Conservation (phyloP, 2,329 filamentous ascomycete genomes). For the Pyrenochaeta sp. region DNA sequence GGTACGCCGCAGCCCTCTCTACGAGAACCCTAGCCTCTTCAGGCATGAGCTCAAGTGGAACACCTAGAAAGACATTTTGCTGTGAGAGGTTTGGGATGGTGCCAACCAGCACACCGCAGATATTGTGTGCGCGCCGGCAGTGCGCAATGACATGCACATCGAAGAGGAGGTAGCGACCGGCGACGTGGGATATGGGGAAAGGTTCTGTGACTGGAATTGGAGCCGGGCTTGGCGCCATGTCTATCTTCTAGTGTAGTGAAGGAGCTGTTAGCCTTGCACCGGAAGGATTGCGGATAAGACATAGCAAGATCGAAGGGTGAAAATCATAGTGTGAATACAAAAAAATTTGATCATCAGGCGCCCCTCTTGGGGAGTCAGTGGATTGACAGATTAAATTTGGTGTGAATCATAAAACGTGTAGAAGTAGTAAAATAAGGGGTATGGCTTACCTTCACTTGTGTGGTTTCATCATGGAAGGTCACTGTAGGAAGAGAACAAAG, state of each 20-base stretch:
- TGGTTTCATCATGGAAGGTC: constrained; percentile 43
- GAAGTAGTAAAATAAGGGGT: constrained; percentile 1
- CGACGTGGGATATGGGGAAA: constrained; percentile 82
- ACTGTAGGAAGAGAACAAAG: constrained; percentile 20
- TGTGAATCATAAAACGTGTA: constrained; percentile 65
- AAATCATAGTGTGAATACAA: constrained; percentile 53
- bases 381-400: constrained; percentile 80
- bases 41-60: constrained; percentile 88
- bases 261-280: constrained; percentile 28
- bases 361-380: constrained; percentile 67
- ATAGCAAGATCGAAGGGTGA: constrained; percentile 16
- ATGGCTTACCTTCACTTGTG: constrained; percentile 47
- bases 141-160: constrained; percentile 81
- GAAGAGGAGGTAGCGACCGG: constrained; percentile 86
- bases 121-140: constrained; percentile 80
- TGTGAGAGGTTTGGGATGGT: constrained; percentile 91
- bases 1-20: constrained; percentile 76
- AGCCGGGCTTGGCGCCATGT: constrained; percentile 42
- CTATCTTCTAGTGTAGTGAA: constrained; percentile 25
- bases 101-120: constrained; percentile 85
- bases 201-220: constrained; percentile 57
- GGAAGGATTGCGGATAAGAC: constrained; percentile 6
- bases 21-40: constrained; percentile 88
- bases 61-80: constrained; percentile 90
- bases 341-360: constrained; percentile 59